Evolutionary conservation across 169 alveolate species (phyloP).

Genomic region (Blepharisma undulans): DNA sequence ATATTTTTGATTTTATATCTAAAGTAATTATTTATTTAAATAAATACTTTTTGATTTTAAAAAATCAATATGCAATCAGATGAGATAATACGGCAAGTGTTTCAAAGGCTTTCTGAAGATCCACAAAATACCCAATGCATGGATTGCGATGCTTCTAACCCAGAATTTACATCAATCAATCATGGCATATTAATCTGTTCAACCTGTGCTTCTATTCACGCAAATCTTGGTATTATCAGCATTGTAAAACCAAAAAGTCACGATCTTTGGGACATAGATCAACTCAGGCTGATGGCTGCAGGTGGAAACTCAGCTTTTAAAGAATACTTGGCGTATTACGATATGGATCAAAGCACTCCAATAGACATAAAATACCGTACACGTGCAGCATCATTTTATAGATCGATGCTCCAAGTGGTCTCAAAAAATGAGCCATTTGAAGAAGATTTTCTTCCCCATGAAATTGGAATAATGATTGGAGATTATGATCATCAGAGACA

Average conservation of each 20-base stretch:
- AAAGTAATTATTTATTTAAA: too few relatives aligned
- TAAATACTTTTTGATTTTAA: too few relatives aligned
- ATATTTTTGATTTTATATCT: too few relatives aligned
- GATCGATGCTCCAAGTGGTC: constrained; percentile 4
- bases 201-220: background rate
- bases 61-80: background rate
- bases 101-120: constrained; percentile 3
- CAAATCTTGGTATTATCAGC: background rate
- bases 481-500: background rate
- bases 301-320: constrained; percentile 34
- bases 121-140: background rate
- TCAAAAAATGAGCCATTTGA: background rate
- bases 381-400: constrained; percentile 26
- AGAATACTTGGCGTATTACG: constrained; percentile 6
- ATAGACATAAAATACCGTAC: constrained; percentile 21
- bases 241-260: background rate
- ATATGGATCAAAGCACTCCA: background rate
- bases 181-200: constrained; percentile 32
- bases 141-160: background rate
- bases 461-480: background rate
- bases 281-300: background rate
- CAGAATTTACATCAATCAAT: constrained; percentile 16
- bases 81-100: background rate
- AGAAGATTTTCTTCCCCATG: background rate
- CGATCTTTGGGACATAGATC: background rate